Evolutionary conservation across 108 stramenopile species (phyloP).

Genomic region (Fragilariopsis cylindrus): DNA sequence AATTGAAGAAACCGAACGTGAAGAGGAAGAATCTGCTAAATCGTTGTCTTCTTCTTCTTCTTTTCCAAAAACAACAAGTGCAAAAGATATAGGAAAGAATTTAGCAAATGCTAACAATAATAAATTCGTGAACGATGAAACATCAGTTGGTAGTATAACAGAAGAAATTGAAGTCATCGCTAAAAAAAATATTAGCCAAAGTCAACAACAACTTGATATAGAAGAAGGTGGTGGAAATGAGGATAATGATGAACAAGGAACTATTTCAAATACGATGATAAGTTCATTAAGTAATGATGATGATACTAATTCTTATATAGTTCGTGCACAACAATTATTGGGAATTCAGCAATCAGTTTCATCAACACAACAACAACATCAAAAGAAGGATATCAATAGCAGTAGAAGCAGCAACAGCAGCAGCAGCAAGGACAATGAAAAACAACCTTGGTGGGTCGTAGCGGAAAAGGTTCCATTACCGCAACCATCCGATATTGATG

Average conservation of each 20-base stretch:
- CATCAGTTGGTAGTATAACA: conserved; percentile 16
- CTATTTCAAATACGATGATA: background rate
- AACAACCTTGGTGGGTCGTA: background rate
- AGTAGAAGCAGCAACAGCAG: background rate
- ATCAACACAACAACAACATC: background rate
- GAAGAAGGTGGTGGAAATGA: background rate
- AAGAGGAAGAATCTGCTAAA: background rate
- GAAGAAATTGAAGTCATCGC: background rate
- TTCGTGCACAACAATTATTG: background rate
- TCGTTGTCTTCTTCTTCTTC: background rate
- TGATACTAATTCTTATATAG: background rate
- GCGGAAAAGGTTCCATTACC: background rate
- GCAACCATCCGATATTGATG: too few species aligned
- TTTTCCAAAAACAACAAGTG: background rate
- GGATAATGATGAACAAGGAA: background rate
- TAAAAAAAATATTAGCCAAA: background rate
- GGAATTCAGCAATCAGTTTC: background rate
- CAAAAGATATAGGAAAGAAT: background rate
- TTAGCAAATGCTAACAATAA: too few species aligned
- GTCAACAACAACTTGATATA: background rate
- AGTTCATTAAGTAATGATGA: conserved; percentile 7
- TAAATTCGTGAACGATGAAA: conserved; percentile 17
- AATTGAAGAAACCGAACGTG: conserved; percentile 2
- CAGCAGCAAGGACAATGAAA: background rate
- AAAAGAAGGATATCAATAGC: too few species aligned